Conservation (phyloP, 2,329 filamentous ascomycete species). For the Fusarium marasasianum region DNA sequence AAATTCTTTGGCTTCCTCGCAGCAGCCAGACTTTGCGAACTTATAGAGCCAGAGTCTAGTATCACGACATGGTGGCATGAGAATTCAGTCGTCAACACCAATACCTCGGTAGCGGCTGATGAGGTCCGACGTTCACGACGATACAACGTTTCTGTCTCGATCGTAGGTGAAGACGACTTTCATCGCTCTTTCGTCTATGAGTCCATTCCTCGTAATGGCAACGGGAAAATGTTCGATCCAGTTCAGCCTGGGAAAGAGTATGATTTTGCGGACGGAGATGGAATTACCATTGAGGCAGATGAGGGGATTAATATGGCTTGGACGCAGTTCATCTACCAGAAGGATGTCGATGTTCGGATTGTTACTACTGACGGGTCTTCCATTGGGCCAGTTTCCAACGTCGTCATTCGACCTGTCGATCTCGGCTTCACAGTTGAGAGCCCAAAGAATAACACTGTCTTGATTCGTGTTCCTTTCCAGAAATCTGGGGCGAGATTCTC, state of each 20-base stretch:
- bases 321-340: neutral
- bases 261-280: neutral
- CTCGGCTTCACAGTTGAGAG: neutral
- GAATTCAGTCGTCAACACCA: neutral
- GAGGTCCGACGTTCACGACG: neutral
- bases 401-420: neutral
- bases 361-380: neutral
- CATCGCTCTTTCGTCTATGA: neutral
- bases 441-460: neutral
- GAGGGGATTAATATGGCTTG: neutral
- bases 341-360: neutral
- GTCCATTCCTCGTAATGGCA: neutral
- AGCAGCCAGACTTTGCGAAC: neutral
- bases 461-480: neutral
- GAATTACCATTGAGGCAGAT: neutral
- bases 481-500: neutral
- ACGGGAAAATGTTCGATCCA: neutral
- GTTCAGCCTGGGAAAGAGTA: neutral
- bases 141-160: neutral
- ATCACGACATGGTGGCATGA: neutral
- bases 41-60: rapidly evolving
- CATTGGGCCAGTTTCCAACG: neutral
- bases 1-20: neutral
- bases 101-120: neutral
- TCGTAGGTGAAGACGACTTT: neutral